Evolutionary conservation across 306 rosid genomes (phyloP), one percentile per base, ranked within the genome.

Genomic region (Aeschynomene evenia): DNA sequence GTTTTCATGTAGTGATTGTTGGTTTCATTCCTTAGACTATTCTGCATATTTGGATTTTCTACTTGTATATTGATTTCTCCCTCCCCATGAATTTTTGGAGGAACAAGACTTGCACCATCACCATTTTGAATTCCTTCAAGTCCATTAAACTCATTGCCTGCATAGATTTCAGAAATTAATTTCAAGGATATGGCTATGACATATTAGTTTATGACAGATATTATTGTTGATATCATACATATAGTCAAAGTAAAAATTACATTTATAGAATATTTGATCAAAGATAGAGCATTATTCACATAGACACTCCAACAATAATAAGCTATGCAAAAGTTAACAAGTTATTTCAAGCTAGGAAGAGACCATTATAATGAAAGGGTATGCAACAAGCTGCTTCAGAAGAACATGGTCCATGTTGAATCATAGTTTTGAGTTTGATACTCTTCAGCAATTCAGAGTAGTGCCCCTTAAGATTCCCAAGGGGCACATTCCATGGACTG

Each of bases 401-500:
- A 55, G 54, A 74, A 68, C 76, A 79, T 19, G 71, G 59, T 37
- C 59, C 80, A 63, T 37, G 73, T 29, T 54, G 70, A 65, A 54
- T 46, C 79, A 43, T 39, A 50, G 82, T 49, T 72, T 59, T 66
- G 64, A 50, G 8, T 72, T 59, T 66, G 64, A 50, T 8, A 49
- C 40, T 66, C 78, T 63, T 69, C 65, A 39, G 64, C 77, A 39
- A 57, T 64, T 46, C 65, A 67, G 66, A 54, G 71, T 73, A 29
- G 71, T 73, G 21, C 39, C 57, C 64, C 36, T 37, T 40, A 53
- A 48, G 71, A 31, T 60, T 48, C 78, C 22, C 45, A 52, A 31
- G 9, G 45, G 55, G 56, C 22, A 42, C 16, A 3, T 48, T 55
- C 67, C 71, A 37, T 37, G 63, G 19, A 73, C 66, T 64, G 63